These are phyloP conservation scores for Gaeumannomyces sp. DNA, from an alignment of 2,329 filamentous ascomycete genomes.

Conservation along the genomic window DNA sequence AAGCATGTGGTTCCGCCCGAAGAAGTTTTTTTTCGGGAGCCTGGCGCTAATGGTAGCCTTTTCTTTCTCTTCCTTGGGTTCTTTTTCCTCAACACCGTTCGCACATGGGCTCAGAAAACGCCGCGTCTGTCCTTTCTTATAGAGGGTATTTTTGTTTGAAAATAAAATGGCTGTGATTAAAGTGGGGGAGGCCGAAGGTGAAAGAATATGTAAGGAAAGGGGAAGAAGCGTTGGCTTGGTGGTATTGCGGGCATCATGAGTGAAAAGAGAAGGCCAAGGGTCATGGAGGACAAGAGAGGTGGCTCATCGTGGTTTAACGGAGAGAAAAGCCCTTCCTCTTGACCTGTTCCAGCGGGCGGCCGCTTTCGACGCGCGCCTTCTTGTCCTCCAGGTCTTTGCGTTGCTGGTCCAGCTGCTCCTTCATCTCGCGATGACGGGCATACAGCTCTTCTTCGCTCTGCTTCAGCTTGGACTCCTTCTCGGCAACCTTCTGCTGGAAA, in stretches of 20 bases:
- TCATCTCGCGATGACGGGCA: constrained; percentile 98
- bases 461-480: constrained; percentile 99
- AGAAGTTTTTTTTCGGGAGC: constrained; percentile 11
- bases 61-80: constrained; percentile 7
- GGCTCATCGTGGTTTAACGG: constrained; percentile 54
- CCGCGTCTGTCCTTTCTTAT: constrained; percentile 11
- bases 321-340: constrained; percentile 99
- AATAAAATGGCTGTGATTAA: constrained; percentile 42
- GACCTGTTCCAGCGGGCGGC: constrained; percentile 90
- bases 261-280: constrained; percentile 41
- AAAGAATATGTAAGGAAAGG: constrained; percentile 35
- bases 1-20: constrained; percentile 8
- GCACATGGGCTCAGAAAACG: constrained; percentile 10
- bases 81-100: constrained; percentile 6
- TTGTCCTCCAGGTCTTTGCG: constrained; percentile 95
- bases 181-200: constrained; percentile 26
- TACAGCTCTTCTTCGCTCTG: constrained; percentile 99
- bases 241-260: constrained; percentile 53
- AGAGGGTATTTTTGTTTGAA: constrained; percentile 25
- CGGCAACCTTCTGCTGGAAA: constrained; percentile 99
- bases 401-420: constrained; percentile 96
- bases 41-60: constrained; percentile 7
- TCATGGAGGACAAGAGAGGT: constrained; percentile 31
- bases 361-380: constrained; percentile 92
- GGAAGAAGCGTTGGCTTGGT: constrained; percentile 47